A percentile compares a stretch with the other conserved stretches of the same genome.
Conservation (phyloP, 164 flowering plant genomes). For the Saururus chinensis region DNA sequence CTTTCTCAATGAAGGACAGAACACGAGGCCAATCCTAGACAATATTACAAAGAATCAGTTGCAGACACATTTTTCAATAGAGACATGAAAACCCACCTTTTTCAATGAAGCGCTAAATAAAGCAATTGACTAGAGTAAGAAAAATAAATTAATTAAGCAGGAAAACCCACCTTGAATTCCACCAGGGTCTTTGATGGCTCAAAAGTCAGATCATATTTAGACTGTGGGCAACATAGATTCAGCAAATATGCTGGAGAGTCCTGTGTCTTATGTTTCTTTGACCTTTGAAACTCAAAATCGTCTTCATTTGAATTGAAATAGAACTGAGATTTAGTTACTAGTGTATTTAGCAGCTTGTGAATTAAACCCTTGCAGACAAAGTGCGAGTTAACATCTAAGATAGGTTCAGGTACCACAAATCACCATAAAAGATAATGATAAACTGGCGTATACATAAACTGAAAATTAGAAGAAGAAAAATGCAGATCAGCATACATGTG, state of each 20-base stretch:
- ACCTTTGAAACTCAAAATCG: slow-evolving; percentile 14
- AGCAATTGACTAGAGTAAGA: background rate
- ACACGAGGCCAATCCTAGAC: slow-evolving; percentile 71
- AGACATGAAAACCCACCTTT: no score
- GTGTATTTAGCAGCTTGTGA: slow-evolving; percentile 58
- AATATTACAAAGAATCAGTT: slow-evolving; percentile 1
- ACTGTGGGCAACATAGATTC: slow-evolving; percentile 56
- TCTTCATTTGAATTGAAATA: slow-evolving; percentile 20
- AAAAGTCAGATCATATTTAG: slow-evolving; percentile 60
- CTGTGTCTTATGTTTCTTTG: slow-evolving; percentile 44
- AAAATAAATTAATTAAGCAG: background rate
- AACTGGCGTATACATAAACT: slow-evolving; percentile 21
- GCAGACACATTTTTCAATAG: background rate
- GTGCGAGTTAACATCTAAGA: slow-evolving; percentile 70
- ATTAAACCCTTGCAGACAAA: slow-evolving; percentile 68
- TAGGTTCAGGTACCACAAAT: background rate
- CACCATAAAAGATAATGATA: slow-evolving; percentile 11
- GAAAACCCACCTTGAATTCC: slow-evolving; percentile 67
- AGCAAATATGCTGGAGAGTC: slow-evolving; percentile 47
- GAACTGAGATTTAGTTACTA: slow-evolving; percentile 33
- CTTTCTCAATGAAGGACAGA: slow-evolving; percentile 48
- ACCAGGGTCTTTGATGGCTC: slow-evolving; percentile 69
- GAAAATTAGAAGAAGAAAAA: background rate
- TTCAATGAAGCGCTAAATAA: background rate
- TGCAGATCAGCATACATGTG: slow-evolving; percentile 11